A percentile compares a stretch with the other conserved stretches of the same genome.
Conservation (phyloP, 148 eudicot genomes). For the Silene latifolia region DNA sequence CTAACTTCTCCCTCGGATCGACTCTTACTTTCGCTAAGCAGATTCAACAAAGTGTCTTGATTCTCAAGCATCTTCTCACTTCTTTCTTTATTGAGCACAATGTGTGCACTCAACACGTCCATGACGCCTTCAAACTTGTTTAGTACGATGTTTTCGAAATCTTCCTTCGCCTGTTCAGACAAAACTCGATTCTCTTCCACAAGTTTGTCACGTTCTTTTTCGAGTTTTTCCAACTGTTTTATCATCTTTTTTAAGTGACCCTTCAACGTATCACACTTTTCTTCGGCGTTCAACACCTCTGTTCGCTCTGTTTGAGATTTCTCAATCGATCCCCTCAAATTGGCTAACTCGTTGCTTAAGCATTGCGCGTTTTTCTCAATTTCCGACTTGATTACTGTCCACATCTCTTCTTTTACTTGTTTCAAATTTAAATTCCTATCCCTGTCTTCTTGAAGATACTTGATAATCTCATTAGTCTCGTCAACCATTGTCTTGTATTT, state of each 20-base stretch:
- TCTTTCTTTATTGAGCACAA: neutral
- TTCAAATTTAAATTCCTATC: neutral
- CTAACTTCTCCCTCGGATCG: neutral
- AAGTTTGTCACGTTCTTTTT: neutral
- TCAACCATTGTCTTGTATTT: neutral
- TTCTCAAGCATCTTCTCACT: neutral
- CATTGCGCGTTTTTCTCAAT: neutral
- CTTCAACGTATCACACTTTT: neutral
- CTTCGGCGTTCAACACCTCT: neutral
- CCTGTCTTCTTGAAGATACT: neutral
- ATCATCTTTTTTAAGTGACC: neutral
- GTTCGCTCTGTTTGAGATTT: neutral
- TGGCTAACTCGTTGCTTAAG: neutral
- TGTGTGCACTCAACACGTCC: neutral
- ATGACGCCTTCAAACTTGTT: neutral
- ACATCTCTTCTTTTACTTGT: neutral
- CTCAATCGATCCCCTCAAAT: neutral
- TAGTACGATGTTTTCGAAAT: neutral
- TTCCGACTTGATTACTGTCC: neutral
- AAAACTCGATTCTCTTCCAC: neutral
- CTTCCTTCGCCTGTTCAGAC: neutral
- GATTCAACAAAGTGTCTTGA: neutral
- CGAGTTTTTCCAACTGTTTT: neutral
- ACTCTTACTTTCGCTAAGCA: neutral
- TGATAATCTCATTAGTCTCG: neutral